Evolutionary conservation across 352 stramenopile species (phyloP), one percentile per base, ranked within the genome.

Genomic region (Phytophthora sojae): DNA sequence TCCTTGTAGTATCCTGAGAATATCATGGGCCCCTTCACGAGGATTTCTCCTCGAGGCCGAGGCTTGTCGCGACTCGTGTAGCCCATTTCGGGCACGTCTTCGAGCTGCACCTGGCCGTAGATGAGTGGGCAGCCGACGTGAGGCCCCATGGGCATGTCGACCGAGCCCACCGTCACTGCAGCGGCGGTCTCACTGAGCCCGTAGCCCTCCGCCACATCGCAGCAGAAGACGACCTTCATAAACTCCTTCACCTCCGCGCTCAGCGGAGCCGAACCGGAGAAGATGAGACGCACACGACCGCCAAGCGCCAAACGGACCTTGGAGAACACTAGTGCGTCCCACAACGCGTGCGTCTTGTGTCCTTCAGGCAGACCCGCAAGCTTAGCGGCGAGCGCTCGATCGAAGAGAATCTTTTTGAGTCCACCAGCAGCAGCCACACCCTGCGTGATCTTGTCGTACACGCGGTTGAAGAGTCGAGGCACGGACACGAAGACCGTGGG

Each of bases 81-180:
- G 62, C 91, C 93, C 97, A 99, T 99, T 67, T 99, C 97, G 2
- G 94, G 88, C 15, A 99, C 93, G 72, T 99, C 92, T 29, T 93
- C 88, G 30, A 99, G 86, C 14, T 95, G 91, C 61, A 99, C 83
- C 69, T 99, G 93, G 14, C 80, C 77, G 62, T 86, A 91, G 35
- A 82, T 77, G 37, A 90, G 75, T 1, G 95, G 94, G 23, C 82
- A 82, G 25, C 97, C 97, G 0, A 99, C 95, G 83, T 99, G 96
- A 15, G 95, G 88, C 17, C 86, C 86, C 45, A 71, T 55, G 0
- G 75, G 67, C 39, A 86, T 82, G n/a, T 85, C 75, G 1, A 68
- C 51, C 1, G 63, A 52, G 5, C 81, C 85, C 21, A 98, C 69
- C 0, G 93, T 90, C 11, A 88, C 80, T 26, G 80, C 84, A 1